Evolutionary conservation across 768 basidiomycete genomes (phyloP), one percentile per base, ranked within the genome.

Genomic region (Mycena rosella): DNA sequence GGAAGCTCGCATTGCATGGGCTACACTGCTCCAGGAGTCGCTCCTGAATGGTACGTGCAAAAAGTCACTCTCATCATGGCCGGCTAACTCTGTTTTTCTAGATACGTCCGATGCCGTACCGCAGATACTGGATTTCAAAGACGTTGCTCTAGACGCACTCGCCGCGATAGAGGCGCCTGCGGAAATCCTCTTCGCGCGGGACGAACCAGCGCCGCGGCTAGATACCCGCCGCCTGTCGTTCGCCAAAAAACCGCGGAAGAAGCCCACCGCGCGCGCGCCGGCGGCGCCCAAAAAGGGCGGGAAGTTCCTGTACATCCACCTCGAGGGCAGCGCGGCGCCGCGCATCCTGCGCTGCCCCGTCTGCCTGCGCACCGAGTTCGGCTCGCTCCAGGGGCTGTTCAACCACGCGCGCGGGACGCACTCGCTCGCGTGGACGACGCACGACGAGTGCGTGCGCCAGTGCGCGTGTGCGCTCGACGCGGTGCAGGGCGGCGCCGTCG

Each of bases 341-440:
- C 71, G 66, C 54, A 70, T 86, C 26, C 74, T 88, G 36, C 80
- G 78, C 57, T 88, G 87, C 59, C 85, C 86, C 2, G 72, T 73
- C 44, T 87, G 86, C 63, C 72, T 74, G 22, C 81, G 84, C 51
- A 83, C 80, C 1, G 70, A 81, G 0, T 88, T 88, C 65, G 82
- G 81, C 6, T 83, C 83, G 8, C 79, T 87, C 1, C 87, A 88
- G 74, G 87, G 86, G 5, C 80, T 88, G 18, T 79, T 86, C 30
- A 87, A 87, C 71, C 87, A 88, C 65, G 85, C 83, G 32, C 83
- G 87, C 15, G 80, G 86, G 34, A 77, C 80, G 8, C 87, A 88
- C 73, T 75, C 72, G 44, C 76, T 83, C 32, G 86, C 84, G 65
- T 88, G 86, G 85, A 86, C 84, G 14, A 85, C 83, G 11, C 87